phyloP scores from a whole-genome alignment of 495 filamentous ascomycete species.

The Lophium mytilinum region DNA sequence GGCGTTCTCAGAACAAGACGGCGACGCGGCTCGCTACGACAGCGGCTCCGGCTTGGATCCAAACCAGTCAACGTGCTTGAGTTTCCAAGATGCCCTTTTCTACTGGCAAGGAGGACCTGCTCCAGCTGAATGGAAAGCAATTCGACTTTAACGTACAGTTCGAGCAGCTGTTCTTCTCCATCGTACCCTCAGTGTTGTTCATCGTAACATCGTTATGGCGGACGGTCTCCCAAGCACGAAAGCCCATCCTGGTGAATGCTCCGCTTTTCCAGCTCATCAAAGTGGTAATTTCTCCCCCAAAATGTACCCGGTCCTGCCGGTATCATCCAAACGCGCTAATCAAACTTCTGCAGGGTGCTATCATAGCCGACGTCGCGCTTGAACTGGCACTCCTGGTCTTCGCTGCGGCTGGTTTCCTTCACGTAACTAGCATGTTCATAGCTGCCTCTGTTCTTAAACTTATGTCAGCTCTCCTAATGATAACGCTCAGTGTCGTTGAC shows the following conservation, averaged over 20 bases:
- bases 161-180: slow-evolving; percentile 40
- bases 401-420: slow-evolving; percentile 22
- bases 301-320: not conserved
- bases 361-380: slow-evolving; percentile 28
- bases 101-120: not conserved
- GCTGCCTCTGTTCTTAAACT: slow-evolving; percentile 24
- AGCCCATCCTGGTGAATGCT: slow-evolving; percentile 33
- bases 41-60: no score
- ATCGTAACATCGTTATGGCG: slow-evolving; percentile 35
- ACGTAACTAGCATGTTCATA: slow-evolving; percentile 26
- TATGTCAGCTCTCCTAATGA: slow-evolving; percentile 28
- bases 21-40: no score
- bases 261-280: slow-evolving; percentile 32
- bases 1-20: no score
- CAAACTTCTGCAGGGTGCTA: slow-evolving; percentile 11
- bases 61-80: no score
- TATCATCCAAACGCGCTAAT: not conserved
- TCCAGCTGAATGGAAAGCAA: slow-evolving; percentile 19
- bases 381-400: slow-evolving; percentile 34
- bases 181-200: slow-evolving; percentile 38
- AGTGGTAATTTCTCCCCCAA: slow-evolving; percentile 25
- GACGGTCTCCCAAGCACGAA: slow-evolving; percentile 27
- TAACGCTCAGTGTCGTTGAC: slow-evolving; percentile 30
- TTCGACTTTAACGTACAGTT: slow-evolving; percentile 45
- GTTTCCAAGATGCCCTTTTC: no score